phyloP scores from a whole-genome alignment of 1,139 yeast genomes.

The Suhomyces bolitotheri region DNA sequence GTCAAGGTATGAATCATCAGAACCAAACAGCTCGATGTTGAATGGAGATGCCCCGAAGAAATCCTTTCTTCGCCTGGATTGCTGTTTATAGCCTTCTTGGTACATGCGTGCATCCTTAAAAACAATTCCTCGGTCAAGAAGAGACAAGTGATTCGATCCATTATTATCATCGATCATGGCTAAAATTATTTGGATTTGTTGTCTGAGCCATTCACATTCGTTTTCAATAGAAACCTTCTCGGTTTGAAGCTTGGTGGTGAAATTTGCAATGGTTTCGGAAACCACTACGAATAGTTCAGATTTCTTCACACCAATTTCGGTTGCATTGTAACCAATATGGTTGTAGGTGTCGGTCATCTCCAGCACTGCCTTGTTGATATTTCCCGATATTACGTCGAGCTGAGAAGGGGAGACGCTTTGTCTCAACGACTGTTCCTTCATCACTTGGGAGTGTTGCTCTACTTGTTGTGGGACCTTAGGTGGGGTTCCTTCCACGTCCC shows the following conservation, averaged over 20 bases:
- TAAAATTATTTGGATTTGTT: conserved; percentile 42
- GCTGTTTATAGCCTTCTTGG: conserved; percentile 36
- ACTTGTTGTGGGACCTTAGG: no score
- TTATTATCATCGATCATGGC: conserved; percentile 42
- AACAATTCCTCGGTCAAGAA: conserved; percentile 35
- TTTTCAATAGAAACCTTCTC: conserved; percentile 42
- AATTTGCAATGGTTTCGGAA: conserved; percentile 41
- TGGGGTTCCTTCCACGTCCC: no score
- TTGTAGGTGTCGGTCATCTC: conserved; percentile 36
- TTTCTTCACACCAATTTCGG: conserved; percentile 38
- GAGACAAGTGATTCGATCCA: conserved; percentile 30
- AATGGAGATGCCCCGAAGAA: conserved; percentile 34
- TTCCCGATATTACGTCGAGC: conserved; percentile 11
- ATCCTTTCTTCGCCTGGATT: conserved; percentile 18
- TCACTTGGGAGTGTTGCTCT: no score
- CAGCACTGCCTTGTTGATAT: conserved; percentile 32
- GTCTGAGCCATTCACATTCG: conserved; percentile 51
- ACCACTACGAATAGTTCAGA: conserved; percentile 41
- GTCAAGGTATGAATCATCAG: conserved; percentile 23
- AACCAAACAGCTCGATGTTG: conserved; percentile 18
- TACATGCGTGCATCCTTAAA: conserved; percentile 25
- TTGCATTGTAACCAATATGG: conserved; percentile 40
- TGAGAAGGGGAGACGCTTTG: conserved; percentile 6
- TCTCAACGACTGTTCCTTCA: no score
- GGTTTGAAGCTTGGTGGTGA: conserved; percentile 34